Conservation (phyloP, 2,329 filamentous ascomycete species). For the Nemania abortiva region DNA sequence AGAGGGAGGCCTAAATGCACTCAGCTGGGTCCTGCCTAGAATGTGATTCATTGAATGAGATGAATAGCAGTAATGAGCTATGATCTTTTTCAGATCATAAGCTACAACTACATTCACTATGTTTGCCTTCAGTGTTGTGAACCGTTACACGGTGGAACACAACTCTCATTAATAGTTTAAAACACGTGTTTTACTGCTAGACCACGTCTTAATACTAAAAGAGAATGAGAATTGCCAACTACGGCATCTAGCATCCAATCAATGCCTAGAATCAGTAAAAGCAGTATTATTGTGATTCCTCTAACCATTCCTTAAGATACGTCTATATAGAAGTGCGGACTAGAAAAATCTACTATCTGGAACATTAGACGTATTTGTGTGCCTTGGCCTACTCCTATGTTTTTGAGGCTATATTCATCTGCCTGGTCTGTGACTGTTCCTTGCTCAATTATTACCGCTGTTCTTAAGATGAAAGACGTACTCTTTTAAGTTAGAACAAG, state of each 20-base stretch:
- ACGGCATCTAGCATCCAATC: not conserved
- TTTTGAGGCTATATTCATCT: too few relatives aligned
- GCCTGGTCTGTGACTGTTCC: too few relatives aligned
- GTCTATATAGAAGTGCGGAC: too few relatives aligned
- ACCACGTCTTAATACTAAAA: not conserved
- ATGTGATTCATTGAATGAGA: not conserved
- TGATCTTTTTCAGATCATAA: not conserved
- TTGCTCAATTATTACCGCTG: too few relatives aligned
- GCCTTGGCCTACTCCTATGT: too few relatives aligned
- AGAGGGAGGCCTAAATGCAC: not conserved
- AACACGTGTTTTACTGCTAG: not conserved
- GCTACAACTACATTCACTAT: not conserved
- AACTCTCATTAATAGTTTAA: not conserved
- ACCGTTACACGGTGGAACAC: not conserved
- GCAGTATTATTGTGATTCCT: not conserved
- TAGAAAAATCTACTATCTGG: too few relatives aligned
- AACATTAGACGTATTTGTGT: too few relatives aligned
- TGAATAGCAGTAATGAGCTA: not conserved
- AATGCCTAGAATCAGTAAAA: not conserved
- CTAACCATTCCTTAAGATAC: too few relatives aligned
- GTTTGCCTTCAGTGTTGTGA: not conserved
- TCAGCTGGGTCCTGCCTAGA: not conserved
- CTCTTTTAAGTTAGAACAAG: not conserved
- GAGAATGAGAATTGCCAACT: not conserved
- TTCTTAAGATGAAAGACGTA: too few relatives aligned